phyloP scores from a whole-genome alignment of 2,329 filamentous ascomycete genomes.

The Sporothrix brunneoviolacea region DNA sequence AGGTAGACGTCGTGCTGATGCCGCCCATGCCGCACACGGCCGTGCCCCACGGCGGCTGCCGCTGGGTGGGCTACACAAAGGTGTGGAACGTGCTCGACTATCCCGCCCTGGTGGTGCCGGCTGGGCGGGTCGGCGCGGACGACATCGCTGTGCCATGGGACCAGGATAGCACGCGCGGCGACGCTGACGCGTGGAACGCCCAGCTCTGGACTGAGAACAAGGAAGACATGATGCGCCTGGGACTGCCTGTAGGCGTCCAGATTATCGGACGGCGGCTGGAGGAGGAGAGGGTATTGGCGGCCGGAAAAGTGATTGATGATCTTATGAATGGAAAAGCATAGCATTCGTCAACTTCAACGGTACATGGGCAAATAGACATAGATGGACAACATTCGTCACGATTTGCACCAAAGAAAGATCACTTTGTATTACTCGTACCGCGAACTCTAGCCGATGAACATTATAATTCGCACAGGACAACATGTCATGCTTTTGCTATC shows the following conservation, averaged over 20 bases:
- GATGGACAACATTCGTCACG: too few relatives aligned
- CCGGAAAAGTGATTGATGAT: conserved; percentile 30
- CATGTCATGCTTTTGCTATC: too few relatives aligned
- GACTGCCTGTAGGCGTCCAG: conserved; percentile 46
- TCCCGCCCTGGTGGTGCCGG: conserved; percentile 49
- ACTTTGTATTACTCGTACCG: too few relatives aligned
- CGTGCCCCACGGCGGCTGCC: conserved; percentile 35
- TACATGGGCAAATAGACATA: too few relatives aligned
- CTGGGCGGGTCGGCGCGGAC: conserved; percentile 32
- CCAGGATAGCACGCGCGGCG: conserved; percentile 39
- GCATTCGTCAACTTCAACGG: too few relatives aligned
- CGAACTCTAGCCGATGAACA: too few relatives aligned
- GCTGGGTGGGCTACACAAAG: conserved; percentile 55
- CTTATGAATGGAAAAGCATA: background rate
- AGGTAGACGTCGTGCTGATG: conserved; percentile 49
- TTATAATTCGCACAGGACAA: too few relatives aligned
- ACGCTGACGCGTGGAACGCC: conserved; percentile 46
- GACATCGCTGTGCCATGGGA: conserved; percentile 27
- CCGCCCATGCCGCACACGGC: conserved; percentile 56
- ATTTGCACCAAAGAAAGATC: too few relatives aligned
- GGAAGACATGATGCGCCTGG: conserved; percentile 30
- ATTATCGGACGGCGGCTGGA: conserved; percentile 45
- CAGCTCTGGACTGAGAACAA: conserved; percentile 36
- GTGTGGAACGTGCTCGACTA: conserved; percentile 60
- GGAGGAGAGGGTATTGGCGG: conserved; percentile 48